phyloP scores from a whole-genome alignment of 148 eudicot genomes.

The Cornus controversa region DNA sequence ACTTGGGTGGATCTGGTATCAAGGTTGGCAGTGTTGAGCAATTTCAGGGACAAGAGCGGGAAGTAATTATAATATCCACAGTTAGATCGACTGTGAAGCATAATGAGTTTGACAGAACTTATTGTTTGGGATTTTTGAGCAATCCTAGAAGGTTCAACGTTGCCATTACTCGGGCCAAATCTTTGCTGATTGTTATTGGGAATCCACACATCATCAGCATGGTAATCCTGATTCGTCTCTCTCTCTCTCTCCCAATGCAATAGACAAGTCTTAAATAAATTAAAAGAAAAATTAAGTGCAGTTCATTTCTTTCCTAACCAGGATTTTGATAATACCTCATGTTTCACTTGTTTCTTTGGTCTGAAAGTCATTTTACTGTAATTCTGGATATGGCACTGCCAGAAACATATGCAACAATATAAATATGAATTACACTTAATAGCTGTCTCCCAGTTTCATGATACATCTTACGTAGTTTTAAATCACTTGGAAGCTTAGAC shows the following conservation, averaged over 20 bases:
- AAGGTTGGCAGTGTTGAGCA: slow-evolving; percentile 97
- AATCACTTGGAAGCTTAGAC: not conserved
- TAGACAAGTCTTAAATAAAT: not conserved
- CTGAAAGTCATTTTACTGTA: no score
- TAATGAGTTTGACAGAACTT: slow-evolving; percentile 66
- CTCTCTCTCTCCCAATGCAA: not conserved
- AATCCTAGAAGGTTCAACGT: slow-evolving; percentile 92
- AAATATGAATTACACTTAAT: not conserved
- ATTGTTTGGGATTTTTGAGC: slow-evolving; percentile 87
- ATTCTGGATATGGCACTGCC: no score
- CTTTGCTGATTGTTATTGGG: slow-evolving; percentile 81
- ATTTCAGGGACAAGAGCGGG: slow-evolving; percentile 92
- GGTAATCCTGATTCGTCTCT: slow-evolving; percentile 37
- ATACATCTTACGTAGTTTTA: slow-evolving; percentile 1
- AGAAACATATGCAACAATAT: not conserved
- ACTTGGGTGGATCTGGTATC: slow-evolving; percentile 29
- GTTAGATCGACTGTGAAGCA: slow-evolving; percentile 86
- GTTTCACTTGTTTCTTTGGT: no score
- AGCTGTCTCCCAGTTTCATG: not conserved
- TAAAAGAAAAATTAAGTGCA: not conserved
- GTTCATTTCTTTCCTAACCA: not conserved
- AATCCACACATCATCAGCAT: slow-evolving; percentile 89
- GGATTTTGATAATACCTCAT: not conserved
- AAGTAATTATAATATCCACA: slow-evolving; percentile 83
- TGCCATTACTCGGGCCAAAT: slow-evolving; percentile 87